phyloP scores from a whole-genome alignment of 2,329 filamentous ascomycete genomes.

The Dendryphion nanum region DNA sequence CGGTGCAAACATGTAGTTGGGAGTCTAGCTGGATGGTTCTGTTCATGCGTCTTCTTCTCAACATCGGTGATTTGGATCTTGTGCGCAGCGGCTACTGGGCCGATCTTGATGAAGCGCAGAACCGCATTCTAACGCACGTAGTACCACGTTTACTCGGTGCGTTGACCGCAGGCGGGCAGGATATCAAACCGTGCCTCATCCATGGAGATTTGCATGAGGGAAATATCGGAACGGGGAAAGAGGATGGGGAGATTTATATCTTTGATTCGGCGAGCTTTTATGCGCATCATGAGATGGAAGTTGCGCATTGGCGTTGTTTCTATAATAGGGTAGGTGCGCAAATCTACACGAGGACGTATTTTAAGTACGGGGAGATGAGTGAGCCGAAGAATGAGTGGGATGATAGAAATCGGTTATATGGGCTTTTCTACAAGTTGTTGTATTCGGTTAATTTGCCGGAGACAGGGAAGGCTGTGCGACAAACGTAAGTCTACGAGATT shows the following conservation, averaged over 20 bases:
- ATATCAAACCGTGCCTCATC: constrained; percentile 8
- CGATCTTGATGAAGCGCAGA: constrained; percentile 7
- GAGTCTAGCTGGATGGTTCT: constrained; percentile 13
- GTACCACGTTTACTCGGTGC: constrained; percentile 7
- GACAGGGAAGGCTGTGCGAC: constrained; percentile 5
- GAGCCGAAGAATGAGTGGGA: constrained; percentile 5
- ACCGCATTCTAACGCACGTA: constrained; percentile 9
- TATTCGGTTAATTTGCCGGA: constrained; percentile 5
- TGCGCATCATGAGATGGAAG: constrained; percentile 6
- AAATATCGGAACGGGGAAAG: constrained; percentile 13
- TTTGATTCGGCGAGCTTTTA: constrained; percentile 5
- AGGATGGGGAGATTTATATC: constrained; percentile 2
- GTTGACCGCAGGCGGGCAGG: constrained; percentile 4
- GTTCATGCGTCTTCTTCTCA: constrained; percentile 9
- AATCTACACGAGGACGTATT: constrained; percentile 3
- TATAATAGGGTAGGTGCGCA: constrained; percentile 1
- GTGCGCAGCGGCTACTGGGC: constrained; percentile 5
- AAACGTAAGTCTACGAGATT: constrained; percentile 1
- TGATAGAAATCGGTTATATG: constrained; percentile 5
- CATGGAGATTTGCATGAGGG: constrained; percentile 30
- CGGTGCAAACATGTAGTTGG: constrained; percentile 13
- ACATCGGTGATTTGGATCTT: constrained; percentile 2
- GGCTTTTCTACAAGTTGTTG: constrained; percentile 8
- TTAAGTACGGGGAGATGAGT: neutral
- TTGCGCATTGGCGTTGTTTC: constrained; percentile 4